Evolutionary conservation across 352 stramenopile species (phyloP).

Genomic region (Plasmopara halstedii): DNA sequence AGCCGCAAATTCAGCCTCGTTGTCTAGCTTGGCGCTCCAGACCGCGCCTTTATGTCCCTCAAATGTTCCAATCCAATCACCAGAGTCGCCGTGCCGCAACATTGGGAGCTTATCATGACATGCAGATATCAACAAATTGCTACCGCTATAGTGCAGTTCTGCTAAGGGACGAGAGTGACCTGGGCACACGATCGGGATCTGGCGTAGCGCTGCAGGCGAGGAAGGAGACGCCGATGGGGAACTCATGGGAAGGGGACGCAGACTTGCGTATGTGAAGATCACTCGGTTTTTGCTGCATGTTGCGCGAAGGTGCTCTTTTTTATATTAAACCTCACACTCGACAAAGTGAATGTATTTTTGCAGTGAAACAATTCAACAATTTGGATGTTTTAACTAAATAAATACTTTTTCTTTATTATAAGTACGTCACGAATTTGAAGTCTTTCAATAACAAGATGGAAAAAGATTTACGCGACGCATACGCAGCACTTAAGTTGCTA

Average conservation of each 20-base stretch:
- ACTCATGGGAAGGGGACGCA: slow-evolving; percentile 11
- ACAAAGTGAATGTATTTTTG: no score
- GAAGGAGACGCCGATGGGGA: slow-evolving; percentile 18
- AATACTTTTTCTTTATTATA: no score
- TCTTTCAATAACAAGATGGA: slow-evolving; percentile 19
- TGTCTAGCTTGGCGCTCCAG: slow-evolving; percentile 88
- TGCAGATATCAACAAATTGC: slow-evolving; percentile 71
- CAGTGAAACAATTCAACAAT: no score
- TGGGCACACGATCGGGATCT: slow-evolving; percentile 84
- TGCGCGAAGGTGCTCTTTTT: neutral
- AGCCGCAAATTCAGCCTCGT: slow-evolving; percentile 65
- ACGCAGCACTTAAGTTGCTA: slow-evolving; percentile 37
- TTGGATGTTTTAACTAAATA: no score
- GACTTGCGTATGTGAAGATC: slow-evolving; percentile 11
- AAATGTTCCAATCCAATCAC: slow-evolving; percentile 97
- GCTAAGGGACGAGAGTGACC: slow-evolving; percentile 75
- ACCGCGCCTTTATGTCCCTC: slow-evolving; percentile 95
- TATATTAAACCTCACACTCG: no score
- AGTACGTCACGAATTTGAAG: neutral
- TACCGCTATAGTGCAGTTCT: slow-evolving; percentile 65
- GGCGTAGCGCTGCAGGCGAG: slow-evolving; percentile 50
- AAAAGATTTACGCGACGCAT: slow-evolving; percentile 45
- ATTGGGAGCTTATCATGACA: slow-evolving; percentile 87
- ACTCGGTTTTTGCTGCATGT: neutral
- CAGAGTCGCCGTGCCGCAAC: slow-evolving; percentile 71